Conservation (phyloP, 1,284 basidiomycete genomes). For the Thelephora terrestris region DNA sequence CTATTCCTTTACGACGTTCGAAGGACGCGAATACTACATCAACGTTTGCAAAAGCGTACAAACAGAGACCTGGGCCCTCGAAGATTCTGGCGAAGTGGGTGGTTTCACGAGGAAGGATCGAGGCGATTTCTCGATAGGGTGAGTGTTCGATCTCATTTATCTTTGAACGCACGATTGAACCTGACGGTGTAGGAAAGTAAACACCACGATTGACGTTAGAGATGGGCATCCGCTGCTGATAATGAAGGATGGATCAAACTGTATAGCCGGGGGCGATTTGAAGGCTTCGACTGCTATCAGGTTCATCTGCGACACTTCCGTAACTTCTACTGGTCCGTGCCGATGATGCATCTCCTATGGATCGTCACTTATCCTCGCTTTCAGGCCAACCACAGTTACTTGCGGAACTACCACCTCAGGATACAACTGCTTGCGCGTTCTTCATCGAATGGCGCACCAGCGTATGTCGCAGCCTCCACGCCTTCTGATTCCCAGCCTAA, state of each 20-base stretch:
- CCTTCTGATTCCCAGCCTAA: slow-evolving; percentile 7
- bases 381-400: slow-evolving; percentile 45
- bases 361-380: background rate
- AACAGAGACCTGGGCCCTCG: slow-evolving; percentile 46
- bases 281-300: slow-evolving; percentile 52
- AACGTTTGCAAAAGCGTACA: slow-evolving; percentile 54
- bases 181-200: slow-evolving; percentile 35
- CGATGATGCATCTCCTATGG: background rate
- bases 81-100: slow-evolving; percentile 45
- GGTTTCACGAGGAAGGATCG: slow-evolving; percentile 51
- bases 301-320: slow-evolving; percentile 54
- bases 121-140: slow-evolving; percentile 69
- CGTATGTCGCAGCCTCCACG: slow-evolving; percentile 27
- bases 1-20: slow-evolving; percentile 40
- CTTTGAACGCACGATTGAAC: background rate
- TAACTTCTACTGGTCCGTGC: slow-evolving; percentile 36
- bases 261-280: slow-evolving; percentile 36
- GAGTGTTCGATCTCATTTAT: slow-evolving; percentile 16
- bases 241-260: slow-evolving; percentile 51
- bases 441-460: slow-evolving; percentile 66
- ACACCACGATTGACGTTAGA: slow-evolving; percentile 46
- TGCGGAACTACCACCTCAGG: slow-evolving; percentile 51
- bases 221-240: slow-evolving; percentile 37
- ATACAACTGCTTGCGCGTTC: slow-evolving; percentile 54
- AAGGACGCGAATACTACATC: slow-evolving; percentile 38